phyloP scores from a whole-genome alignment of 306 rosid species.

The Lathyrus aphaca region DNA sequence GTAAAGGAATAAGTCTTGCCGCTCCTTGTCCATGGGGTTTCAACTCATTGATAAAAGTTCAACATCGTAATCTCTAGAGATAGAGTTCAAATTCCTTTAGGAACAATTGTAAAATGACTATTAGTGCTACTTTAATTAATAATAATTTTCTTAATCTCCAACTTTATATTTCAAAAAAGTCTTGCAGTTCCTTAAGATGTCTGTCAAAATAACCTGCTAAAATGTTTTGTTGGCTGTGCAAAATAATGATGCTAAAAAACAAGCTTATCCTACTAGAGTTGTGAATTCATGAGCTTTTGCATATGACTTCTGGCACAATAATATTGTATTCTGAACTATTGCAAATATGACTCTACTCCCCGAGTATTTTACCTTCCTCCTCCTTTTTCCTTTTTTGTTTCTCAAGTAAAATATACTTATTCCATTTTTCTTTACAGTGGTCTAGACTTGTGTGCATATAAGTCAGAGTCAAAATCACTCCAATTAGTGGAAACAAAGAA shows the following conservation, averaged over 20 bases:
- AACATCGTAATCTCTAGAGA: neutral
- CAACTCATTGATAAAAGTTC: neutral
- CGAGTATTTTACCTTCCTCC: neutral
- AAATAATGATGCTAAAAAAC: constrained; percentile 6
- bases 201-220: constrained; percentile 17
- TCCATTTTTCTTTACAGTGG: constrained; percentile 64
- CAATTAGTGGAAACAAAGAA: constrained; percentile 86
- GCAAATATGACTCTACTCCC: neutral
- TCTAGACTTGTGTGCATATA: constrained; percentile 82
- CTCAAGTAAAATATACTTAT: constrained; percentile 35
- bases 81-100: neutral
- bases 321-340: constrained; percentile 24
- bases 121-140: neutral
- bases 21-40: neutral
- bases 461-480: constrained; percentile 65
- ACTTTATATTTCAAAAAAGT: neutral
- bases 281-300: constrained; percentile 8
- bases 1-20: neutral
- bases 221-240: constrained; percentile 23
- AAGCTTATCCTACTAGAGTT: constrained; percentile 18
- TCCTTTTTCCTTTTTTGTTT: neutral
- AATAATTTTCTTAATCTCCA: neutral
- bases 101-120: neutral
- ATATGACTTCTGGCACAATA: constrained; percentile 19
- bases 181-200: constrained; percentile 20